Evolutionary conservation across 2,329 filamentous ascomycete genomes (phyloP), one percentile per base, ranked within the genome.

Genomic region (Penicillium sp.): DNA sequence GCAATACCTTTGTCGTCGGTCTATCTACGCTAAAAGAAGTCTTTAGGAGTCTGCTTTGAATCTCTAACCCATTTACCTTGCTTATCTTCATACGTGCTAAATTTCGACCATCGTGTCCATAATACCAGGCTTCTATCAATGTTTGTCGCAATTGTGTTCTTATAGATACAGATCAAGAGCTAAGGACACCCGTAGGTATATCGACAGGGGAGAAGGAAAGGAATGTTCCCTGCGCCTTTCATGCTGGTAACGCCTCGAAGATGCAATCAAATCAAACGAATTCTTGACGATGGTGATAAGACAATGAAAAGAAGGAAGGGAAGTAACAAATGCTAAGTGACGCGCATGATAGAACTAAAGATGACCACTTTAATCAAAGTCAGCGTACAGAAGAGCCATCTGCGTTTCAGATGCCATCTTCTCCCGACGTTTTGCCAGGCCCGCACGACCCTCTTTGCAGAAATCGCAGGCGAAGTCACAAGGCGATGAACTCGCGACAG

Each of bases 381-480:
- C 35, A 2, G 47, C 47, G 13, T 50, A 50, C 19, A 50, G 16
- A 13, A 45, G 34, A 35, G 47, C 34, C 47, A 49, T 49, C 29
- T 50, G 43, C 22, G 51, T 56, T 22, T 58, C 60, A 6, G 53
- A 39, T 4, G 53, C 55, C 64, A 71, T 70, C 22, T 54, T 64
- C 41, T 64, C 61, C 61, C 83, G 84, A 46, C 82, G 76, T 59
- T 68, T 77, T 60, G 79, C 78, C 53, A 90, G 67, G 13, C 73
- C 78, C 33, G 72, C 68, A 0, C 76, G 63, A 1, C 74, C 74
- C 62, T 90, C 84, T 68, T 89, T 90, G 65, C 89, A 87, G 73
- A 82, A 87, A 66, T 91, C 87, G 62, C 87, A 91, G 2, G 87
- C 87, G 72, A 80, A 87, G 57, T 89, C 82, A 60, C 87, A 91